These are phyloP conservation scores for Coemansia sp. DNA, from an alignment of 192 early-diverging fungal genomes.

Conservation along the genomic window DNA sequence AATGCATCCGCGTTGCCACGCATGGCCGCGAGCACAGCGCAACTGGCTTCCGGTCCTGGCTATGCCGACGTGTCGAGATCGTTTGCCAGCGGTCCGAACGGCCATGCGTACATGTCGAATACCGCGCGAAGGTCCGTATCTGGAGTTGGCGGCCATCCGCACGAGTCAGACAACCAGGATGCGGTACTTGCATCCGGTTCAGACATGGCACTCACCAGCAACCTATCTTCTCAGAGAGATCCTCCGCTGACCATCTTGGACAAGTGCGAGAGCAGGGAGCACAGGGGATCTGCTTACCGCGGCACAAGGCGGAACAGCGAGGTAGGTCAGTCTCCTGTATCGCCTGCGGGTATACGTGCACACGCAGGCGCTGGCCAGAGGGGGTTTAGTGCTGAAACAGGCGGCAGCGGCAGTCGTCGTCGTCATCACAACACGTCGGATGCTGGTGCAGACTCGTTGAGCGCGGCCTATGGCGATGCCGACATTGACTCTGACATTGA, in stretches of 20 bases:
- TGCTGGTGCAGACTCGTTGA: slow-evolving; percentile 22
- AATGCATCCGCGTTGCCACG: slow-evolving; percentile 17
- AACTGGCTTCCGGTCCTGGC: background rate
- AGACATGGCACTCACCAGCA: slow-evolving; percentile 30
- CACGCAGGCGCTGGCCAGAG: slow-evolving; percentile 13
- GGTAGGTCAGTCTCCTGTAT: background rate
- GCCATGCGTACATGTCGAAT: background rate
- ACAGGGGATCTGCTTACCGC: background rate
- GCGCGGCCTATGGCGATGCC: slow-evolving; percentile 37
- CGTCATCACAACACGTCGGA: slow-evolving; percentile 15
- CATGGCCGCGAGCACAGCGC: slow-evolving; percentile 11
- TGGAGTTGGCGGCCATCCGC: slow-evolving; percentile 9
- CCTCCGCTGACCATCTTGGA: slow-evolving; percentile 37
- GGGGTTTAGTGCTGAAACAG: slow-evolving; percentile 26
- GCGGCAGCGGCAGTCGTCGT: slow-evolving; percentile 12
- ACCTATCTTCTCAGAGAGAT: slow-evolving; percentile 44
- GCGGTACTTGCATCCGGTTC: background rate
- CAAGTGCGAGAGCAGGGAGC: slow-evolving; percentile 23
- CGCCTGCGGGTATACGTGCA: background rate
- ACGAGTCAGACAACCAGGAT: slow-evolving; percentile 9
- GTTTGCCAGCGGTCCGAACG: background rate
- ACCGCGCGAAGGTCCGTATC: slow-evolving; percentile 24
- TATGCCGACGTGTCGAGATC: background rate
- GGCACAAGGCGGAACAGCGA: background rate
- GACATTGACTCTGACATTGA: slow-evolving; percentile 42